Evolutionary conservation across 768 basidiomycete genomes (phyloP), one percentile per base, ranked within the genome.

Genomic region (Leccinum truebloodii): DNA sequence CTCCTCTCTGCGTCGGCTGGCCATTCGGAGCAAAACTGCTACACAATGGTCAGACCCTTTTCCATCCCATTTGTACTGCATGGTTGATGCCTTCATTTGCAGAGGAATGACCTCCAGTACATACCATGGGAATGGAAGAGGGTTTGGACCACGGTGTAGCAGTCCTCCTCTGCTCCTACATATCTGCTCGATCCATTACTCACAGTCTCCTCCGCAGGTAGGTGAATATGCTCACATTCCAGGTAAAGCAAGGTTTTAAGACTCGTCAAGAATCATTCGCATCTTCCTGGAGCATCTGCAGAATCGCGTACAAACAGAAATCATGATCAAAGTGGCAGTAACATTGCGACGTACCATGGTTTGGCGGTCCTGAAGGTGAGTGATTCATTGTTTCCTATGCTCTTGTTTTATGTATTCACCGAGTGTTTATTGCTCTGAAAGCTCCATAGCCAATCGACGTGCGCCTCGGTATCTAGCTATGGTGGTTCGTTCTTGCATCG

Each of bases 41-140:
- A 67, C 68, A 58, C 61, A 46, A 59, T 68, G 71, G 69, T 65
- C 71, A 68, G 68, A 65, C 70, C 62, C 63, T 57, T 57, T 70
- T 64, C 62, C 62, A 49, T 61, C 69, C 39, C 71, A 71, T 72
- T 60, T 72, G 69, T 69, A 71, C 63, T 63, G 61, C 46, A 5
- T 51, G 66, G 65, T 67, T 60, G 59, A 65, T 50, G 20, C 69
- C 73, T 73, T 72, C 69, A 68, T 65, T 63, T 73, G 69, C 73
- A 61, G 63, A 64, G 60, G 64, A 46, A 52, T 57, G 52, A 59
- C 59, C 63, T 66, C 39, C 68, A 70, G 69, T 73, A 75, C 77
- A 73, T 79, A 80, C 79, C 78, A 79, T 79, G 79, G 74, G 79
- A 79, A 79, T 79, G 78, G 79, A 79, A 79, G 79, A 75, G 69